Percentiles rank a stretch among this genome's conserved stretches.
Evolutionary conservation across 2,329 filamentous ascomycete species (phyloP).

Genomic region (Microdochium nivale): DNA sequence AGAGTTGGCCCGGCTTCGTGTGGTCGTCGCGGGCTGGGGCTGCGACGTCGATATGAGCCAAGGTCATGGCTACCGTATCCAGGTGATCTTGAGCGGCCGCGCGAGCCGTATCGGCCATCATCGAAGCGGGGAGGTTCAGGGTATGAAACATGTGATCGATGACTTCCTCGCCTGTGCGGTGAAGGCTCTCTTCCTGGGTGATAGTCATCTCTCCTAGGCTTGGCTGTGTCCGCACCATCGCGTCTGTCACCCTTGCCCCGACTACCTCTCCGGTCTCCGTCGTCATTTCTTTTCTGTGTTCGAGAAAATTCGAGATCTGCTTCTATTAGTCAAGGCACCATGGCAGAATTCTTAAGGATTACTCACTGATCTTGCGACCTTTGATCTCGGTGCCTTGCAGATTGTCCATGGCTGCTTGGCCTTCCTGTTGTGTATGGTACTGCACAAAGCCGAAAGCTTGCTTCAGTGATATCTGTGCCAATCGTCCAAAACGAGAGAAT

Average conservation of each 20-base stretch:
- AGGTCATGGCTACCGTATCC: slow-evolving; percentile 31
- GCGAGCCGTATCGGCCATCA: slow-evolving; percentile 29
- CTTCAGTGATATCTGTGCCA: slow-evolving; percentile 94
- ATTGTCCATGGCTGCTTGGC: slow-evolving; percentile 62
- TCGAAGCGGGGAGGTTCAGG: slow-evolving; percentile 29
- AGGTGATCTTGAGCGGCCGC: slow-evolving; percentile 65
- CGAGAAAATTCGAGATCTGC: slow-evolving; percentile 85
- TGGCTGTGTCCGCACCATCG: slow-evolving; percentile 13
- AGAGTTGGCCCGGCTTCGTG: slow-evolving; percentile 40
- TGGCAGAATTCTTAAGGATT: background rate
- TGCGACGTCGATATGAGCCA: slow-evolving; percentile 56
- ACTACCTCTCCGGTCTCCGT: slow-evolving; percentile 30
- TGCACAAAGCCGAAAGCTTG: slow-evolving; percentile 96
- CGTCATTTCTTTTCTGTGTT: slow-evolving; percentile 57
- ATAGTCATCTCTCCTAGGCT: slow-evolving; percentile 6
- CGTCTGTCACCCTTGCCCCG: slow-evolving; percentile 7
- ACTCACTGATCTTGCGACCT: slow-evolving; percentile 89
- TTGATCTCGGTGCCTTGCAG: slow-evolving; percentile 76
- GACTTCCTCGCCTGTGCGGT: slow-evolving; percentile 17
- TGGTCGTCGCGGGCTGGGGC: slow-evolving; percentile 55
- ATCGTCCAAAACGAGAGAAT: slow-evolving; percentile 74
- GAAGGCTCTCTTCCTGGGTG: background rate
- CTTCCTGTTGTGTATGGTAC: slow-evolving; percentile 71
- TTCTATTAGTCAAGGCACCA: background rate
- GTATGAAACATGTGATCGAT: slow-evolving; percentile 25